These are phyloP conservation scores for Amborella trichopoda DNA, from an alignment of 164 flowering plant genomes.

Conservation along the genomic window DNA sequence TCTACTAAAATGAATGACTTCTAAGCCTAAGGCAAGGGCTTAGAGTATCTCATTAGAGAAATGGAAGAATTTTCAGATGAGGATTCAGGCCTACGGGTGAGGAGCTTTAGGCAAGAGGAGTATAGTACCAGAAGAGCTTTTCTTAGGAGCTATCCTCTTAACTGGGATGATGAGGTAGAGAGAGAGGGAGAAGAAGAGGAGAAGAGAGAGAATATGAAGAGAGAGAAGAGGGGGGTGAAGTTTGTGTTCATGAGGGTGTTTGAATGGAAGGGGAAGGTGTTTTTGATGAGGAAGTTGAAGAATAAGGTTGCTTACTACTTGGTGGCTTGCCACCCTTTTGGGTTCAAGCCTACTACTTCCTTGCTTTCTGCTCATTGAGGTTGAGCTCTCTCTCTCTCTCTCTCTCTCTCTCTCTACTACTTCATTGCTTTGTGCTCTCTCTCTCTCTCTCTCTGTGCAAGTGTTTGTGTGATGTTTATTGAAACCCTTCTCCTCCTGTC, in stretches of 20 bases:
- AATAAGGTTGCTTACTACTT: slow-evolving; percentile 22
- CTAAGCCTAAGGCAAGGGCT: too few relatives aligned
- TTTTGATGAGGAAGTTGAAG: slow-evolving; percentile 26
- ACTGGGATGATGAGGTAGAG: slow-evolving; percentile 20
- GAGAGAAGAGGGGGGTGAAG: slow-evolving; percentile 11
- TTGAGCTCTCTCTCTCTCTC: too few relatives aligned
- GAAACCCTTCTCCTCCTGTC: not conserved
- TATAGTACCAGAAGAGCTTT: slow-evolving; percentile 34
- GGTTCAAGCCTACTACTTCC: slow-evolving; percentile 19
- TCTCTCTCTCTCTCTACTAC: not conserved
- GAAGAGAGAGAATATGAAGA: not conserved
- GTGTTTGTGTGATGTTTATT: not conserved
- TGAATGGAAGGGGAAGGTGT: slow-evolving; percentile 26
- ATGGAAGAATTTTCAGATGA: slow-evolving; percentile 10
- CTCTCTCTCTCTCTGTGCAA: not conserved
- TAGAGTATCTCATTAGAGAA: too few relatives aligned
- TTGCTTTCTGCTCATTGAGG: slow-evolving; percentile 1
- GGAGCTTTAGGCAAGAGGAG: slow-evolving; percentile 36
- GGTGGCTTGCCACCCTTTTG: slow-evolving; percentile 25
- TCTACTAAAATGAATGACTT: too few relatives aligned
- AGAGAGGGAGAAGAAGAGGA: slow-evolving; percentile 1
- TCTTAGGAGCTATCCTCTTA: slow-evolving; percentile 49
- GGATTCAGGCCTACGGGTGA: slow-evolving; percentile 11
- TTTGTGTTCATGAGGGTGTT: slow-evolving; percentile 20
- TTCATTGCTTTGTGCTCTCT: not conserved